Base-by-base conservation (phyloP, 208 protist genomes). In the Tritrichomonas foetus region DNA sequence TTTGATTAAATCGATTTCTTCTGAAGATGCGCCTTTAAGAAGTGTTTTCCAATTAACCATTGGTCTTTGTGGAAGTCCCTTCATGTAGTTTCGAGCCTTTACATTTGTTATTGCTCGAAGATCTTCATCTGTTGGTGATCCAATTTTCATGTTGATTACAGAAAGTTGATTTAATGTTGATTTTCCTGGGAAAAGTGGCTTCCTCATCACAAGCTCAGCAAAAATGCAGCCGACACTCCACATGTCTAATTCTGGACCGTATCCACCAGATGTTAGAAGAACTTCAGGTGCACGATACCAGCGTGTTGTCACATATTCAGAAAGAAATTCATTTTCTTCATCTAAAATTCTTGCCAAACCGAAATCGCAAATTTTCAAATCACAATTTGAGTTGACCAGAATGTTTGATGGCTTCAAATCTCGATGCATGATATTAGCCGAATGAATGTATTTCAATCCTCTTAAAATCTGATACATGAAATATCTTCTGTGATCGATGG, bases 231-330 rank as follows among this genome's bases (percentile, higher is more conserved):
- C 99, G 27, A 99, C 97, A 0, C 97, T 97, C 98, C 99, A 99
- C 25, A 99, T 93, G 95, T 99, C 99, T 92, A 99, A 96, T 66
- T 94, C 50, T 92, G 55, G 93, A 92, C 36, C 57, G 33, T 95
- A 80, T 93, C 27, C 69, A 5, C 36, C 41, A 33, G 20, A 93
- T 13, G 22, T 94, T 66, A 93, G 53, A 72, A 99, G 97, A 33
- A 99, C 96, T 95, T 99, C 98, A n/a, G 99, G 99, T 36, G 99
- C 98, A 50, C 99, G 96, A 95, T 99, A 99, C 98, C 98, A 99
- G 3, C 99, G 95, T 14, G 95, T 96, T 1, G 95, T 94, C 2
- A 96, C 95, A 80, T 96, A 96, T 64, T 96, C 94, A 1, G 95
- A 95, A 27, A 96, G 66, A 98, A 99, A 66, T 36, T 39, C 98